phyloP scores from a whole-genome alignment of 2,329 filamentous ascomycete genomes.

The Aureobasidium sp. region DNA sequence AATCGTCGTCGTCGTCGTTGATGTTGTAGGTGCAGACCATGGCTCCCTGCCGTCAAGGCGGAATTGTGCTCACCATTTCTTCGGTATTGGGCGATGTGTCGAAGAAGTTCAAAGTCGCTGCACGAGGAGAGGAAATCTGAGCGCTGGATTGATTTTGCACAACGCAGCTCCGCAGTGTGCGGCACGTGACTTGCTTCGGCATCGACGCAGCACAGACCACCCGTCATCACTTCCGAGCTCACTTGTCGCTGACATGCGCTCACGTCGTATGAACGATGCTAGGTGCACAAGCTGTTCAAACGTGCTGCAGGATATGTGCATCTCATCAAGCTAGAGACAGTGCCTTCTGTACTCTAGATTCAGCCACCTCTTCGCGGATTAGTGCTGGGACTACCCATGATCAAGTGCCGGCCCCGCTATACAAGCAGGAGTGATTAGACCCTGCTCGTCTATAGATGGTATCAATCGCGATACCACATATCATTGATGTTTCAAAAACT shows the following conservation, averaged over 20 bases:
- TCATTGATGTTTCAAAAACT: neutral
- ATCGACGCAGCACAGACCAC: neutral
- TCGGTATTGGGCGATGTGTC: constrained; percentile 16
- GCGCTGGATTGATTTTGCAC: neutral
- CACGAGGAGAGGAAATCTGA: neutral
- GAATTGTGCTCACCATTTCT: constrained; percentile 14
- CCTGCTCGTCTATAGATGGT: neutral
- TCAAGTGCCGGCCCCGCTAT: neutral
- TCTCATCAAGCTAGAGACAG: neutral
- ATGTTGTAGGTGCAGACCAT: neutral
- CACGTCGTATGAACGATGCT: neutral
- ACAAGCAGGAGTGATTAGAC: neutral
- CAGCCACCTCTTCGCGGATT: neutral
- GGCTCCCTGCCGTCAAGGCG: neutral
- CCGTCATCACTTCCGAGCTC: neutral
- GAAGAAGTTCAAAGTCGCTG: constrained; percentile 10
- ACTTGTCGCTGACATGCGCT: neutral
- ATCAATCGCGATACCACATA: too few relatives aligned
- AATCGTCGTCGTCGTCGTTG: constrained; percentile 7
- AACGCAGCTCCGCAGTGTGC: neutral
- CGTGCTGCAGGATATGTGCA: neutral
- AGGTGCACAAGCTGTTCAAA: neutral
- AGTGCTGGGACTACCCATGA: neutral
- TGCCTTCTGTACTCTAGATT: too few relatives aligned
- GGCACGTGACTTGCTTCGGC: neutral